A percentile compares a stretch with the other conserved stretches of the same genome.
These are phyloP conservation scores for Paraphoma sp. DNA, from an alignment of 2,329 filamentous ascomycete species.

Conservation along the genomic window DNA sequence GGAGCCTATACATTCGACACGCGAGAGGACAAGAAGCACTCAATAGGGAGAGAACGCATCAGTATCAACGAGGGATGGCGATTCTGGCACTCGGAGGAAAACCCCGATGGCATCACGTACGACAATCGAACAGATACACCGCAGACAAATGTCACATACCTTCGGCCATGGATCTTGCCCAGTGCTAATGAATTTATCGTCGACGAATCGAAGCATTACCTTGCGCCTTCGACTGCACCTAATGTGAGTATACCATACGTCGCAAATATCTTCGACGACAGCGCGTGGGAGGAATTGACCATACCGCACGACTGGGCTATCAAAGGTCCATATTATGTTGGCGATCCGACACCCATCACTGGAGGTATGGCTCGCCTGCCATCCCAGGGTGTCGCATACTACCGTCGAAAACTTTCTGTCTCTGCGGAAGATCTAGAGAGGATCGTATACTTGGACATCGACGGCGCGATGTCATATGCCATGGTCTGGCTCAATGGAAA, in stretches of 20 bases:
- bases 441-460: slow-evolving; percentile 54
- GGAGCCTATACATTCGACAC: background rate
- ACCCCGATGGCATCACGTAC: slow-evolving; percentile 45
- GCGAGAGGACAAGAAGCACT: background rate
- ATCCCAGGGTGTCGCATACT: slow-evolving; percentile 59
- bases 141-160: background rate
- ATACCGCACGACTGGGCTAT: slow-evolving; percentile 60
- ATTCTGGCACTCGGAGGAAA: slow-evolving; percentile 42
- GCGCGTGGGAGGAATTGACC: slow-evolving; percentile 47
- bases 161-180: slow-evolving; percentile 51
- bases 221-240: background rate
- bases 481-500: slow-evolving; percentile 59
- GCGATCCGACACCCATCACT: slow-evolving; percentile 25
- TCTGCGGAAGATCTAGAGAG: slow-evolving; percentile 39
- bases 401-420: slow-evolving; percentile 49
- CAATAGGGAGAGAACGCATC: slow-evolving; percentile 21
- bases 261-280: slow-evolving; percentile 46
- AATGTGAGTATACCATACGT: background rate
- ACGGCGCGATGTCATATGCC: slow-evolving; percentile 59
- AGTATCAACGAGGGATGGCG: slow-evolving; percentile 47
- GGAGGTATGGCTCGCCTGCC: slow-evolving; percentile 56
- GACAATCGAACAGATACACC: slow-evolving; percentile 10
- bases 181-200: slow-evolving; percentile 47
- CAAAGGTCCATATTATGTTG: slow-evolving; percentile 49
- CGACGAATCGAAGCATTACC: background rate